Conservation (phyloP, 257 asterid genomes). For the Echium plantagineum region DNA sequence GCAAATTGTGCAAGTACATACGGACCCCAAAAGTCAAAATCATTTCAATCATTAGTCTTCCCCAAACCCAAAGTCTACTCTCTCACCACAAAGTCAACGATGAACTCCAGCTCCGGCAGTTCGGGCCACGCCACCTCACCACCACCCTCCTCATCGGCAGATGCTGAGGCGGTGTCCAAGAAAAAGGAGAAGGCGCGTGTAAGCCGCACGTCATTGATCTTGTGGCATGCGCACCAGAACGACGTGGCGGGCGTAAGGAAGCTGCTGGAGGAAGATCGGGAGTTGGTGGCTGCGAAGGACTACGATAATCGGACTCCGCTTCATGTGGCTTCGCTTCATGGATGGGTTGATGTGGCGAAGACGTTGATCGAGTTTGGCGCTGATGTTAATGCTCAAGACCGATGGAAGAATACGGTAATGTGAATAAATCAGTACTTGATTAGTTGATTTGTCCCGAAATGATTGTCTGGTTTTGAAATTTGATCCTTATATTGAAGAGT, state of each 20-base stretch:
- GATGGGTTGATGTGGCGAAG: conserved; percentile 58
- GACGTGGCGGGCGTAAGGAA: conserved; percentile 42
- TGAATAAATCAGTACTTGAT: no score
- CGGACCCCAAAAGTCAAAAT: no score
- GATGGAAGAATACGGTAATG: conserved; percentile 64
- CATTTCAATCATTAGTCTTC: no score
- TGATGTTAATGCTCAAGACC: conserved; percentile 70
- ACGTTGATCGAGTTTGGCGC: conserved; percentile 48
- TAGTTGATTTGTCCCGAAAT: no score
- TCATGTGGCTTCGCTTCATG: conserved; percentile 68
- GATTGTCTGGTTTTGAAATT: no score
- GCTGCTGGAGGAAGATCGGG: conserved; percentile 60
- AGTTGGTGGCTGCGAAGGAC: conserved; percentile 59
- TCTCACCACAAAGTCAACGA: neutral
- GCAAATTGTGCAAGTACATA: no score
- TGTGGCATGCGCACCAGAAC: conserved; percentile 77
- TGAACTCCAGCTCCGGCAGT: conserved; percentile 61
- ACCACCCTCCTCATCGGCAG: conserved; percentile 23
- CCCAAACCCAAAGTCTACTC: no score
- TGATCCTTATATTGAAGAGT: no score
- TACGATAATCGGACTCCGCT: conserved; percentile 68
- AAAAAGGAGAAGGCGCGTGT: conserved; percentile 55
- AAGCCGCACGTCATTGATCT: conserved; percentile 57
- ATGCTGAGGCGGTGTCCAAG: conserved; percentile 10
- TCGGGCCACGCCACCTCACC: conserved; percentile 26